phyloP scores from a whole-genome alignment of 1,284 basidiomycete species.

The Tilletia walkeri region DNA sequence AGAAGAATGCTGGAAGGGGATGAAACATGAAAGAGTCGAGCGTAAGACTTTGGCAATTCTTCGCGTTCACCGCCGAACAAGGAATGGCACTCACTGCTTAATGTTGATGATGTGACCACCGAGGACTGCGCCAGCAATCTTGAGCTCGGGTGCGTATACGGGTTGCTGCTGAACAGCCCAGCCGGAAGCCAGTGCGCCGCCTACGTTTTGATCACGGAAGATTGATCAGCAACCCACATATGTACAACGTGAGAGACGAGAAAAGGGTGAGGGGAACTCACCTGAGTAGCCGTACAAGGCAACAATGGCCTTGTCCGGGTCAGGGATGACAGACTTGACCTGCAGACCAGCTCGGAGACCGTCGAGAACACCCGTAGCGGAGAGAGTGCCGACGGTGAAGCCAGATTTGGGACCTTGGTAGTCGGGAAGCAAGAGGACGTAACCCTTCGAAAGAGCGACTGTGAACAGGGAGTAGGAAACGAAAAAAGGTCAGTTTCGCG shows the following conservation, averaged over 20 bases:
- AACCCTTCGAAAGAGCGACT: slow-evolving; percentile 9
- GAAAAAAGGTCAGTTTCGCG: not conserved
- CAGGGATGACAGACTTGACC: slow-evolving; percentile 15
- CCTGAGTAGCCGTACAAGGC: slow-evolving; percentile 18
- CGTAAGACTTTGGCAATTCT: too few relatives aligned
- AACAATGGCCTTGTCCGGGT: slow-evolving; percentile 3
- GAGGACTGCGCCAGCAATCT: slow-evolving; percentile 9
- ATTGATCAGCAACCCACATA: too few relatives aligned
- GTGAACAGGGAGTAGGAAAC: not conserved
- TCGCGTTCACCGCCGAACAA: too few relatives aligned
- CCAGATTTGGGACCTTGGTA: slow-evolving; percentile 17
- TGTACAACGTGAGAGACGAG: too few relatives aligned
- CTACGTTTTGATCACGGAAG: too few relatives aligned
- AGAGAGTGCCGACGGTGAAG: slow-evolving; percentile 8
- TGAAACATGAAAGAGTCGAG: not conserved
- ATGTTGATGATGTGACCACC: slow-evolving; percentile 19
- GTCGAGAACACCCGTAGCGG: slow-evolving; percentile 10
- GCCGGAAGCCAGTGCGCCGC: slow-evolving; percentile 10
- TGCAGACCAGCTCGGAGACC: slow-evolving; percentile 16
- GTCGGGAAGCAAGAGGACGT: slow-evolving; percentile 11
- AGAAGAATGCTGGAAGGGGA: not conserved
- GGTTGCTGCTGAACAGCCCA: slow-evolving; percentile 15
- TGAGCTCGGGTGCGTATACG: slow-evolving; percentile 19
- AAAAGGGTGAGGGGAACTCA: too few relatives aligned
- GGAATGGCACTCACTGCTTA: slow-evolving; percentile 1